Percentiles rank a stretch among this genome's conserved stretches.
These are phyloP conservation scores for Ensete glaucum DNA, from an alignment of 176 grass and related monocot genomes.

Conservation along the genomic window DNA sequence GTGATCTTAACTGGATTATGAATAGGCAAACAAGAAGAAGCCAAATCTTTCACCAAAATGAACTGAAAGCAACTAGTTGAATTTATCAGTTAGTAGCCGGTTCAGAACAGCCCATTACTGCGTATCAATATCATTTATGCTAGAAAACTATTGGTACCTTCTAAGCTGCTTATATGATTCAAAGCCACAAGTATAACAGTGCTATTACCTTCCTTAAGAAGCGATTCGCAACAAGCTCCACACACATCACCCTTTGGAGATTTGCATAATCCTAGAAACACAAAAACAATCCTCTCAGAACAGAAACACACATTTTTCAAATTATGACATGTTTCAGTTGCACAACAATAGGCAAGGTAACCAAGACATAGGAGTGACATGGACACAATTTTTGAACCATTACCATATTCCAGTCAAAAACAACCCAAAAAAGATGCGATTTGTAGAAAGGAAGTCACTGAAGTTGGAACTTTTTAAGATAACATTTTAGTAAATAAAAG, in stretches of 20 bases:
- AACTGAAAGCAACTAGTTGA: neutral
- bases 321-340: no score
- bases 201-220: conserved; percentile 82
- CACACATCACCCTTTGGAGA: conserved; percentile 45
- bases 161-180: neutral
- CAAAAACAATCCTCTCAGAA: conserved; percentile 8
- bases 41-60: neutral
- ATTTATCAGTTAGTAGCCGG: neutral
- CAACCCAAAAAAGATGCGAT: no score
- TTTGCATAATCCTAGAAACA: conserved; percentile 29
- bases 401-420: neutral
- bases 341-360: neutral
- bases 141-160: neutral
- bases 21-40: neutral
- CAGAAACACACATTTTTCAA: neutral
- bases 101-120: neutral
- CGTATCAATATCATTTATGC: neutral
- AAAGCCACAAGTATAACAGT: neutral
- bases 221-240: conserved; percentile 74
- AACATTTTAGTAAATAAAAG: neutral
- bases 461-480: neutral
- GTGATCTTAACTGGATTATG: neutral
- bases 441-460: neutral
- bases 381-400: neutral
- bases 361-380: neutral